phyloP scores from a whole-genome alignment of 2,329 filamentous ascomycete genomes.

The Aureobasidium sp. region DNA sequence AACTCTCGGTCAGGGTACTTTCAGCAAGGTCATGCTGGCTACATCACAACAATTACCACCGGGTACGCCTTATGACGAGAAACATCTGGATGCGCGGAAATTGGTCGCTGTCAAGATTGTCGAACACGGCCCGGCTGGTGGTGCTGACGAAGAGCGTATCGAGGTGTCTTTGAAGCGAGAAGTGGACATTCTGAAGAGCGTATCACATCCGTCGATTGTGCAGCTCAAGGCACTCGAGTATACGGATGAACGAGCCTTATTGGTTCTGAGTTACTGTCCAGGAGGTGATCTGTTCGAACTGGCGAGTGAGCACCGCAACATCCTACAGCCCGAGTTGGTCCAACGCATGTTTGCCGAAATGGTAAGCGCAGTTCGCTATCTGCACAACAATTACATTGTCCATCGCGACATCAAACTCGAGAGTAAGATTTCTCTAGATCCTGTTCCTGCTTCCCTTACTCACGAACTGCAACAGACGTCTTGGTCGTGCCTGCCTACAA shows the following conservation, averaged over 20 bases:
- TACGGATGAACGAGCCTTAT: conserved; percentile 68
- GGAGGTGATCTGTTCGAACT: conserved; percentile 94
- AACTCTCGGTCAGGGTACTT: conserved; percentile 82
- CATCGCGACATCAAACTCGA: conserved; percentile 98
- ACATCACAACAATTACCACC: conserved; percentile 58
- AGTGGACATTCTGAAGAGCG: conserved; percentile 81
- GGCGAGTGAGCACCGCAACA: conserved; percentile 60
- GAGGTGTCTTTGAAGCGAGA: conserved; percentile 92
- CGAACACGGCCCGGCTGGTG: conserved; percentile 87
- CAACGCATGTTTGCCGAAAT: conserved; percentile 85
- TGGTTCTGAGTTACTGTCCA: conserved; percentile 85
- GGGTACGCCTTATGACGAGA: conserved; percentile 35
- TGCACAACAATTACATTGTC: conserved; percentile 79
- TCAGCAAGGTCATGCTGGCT: conserved; percentile 87
- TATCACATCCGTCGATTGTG: conserved; percentile 83
- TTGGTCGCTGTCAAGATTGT: conserved; percentile 93
- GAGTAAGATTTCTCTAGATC: conserved; percentile 50
- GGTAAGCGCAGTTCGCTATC: conserved; percentile 73
- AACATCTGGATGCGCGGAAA: conserved; percentile 57
- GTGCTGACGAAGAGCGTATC: conserved; percentile 84
- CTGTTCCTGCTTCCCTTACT: neutral
- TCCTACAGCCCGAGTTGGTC: conserved; percentile 61
- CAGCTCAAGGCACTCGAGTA: conserved; percentile 88
- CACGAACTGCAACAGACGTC: conserved; percentile 52
- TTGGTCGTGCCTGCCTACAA: conserved; percentile 69